Percentiles rank a stretch among this genome's conserved stretches.
Conservation (phyloP, 768 basidiomycete species). For the Mrakia gelida region DNA sequence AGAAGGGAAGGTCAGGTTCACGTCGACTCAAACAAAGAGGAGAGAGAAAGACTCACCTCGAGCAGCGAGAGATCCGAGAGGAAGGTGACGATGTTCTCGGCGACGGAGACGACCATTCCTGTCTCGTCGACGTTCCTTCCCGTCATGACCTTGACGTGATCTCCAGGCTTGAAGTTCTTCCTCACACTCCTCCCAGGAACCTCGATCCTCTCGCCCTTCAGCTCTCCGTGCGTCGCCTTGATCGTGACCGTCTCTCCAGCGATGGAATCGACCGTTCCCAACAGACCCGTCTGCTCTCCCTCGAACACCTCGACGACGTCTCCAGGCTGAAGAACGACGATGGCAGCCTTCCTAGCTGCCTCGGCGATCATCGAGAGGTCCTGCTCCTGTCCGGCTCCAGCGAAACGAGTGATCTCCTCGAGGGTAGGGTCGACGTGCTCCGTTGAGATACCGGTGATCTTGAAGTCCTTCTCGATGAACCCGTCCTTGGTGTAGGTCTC, state of each 20-base stretch:
- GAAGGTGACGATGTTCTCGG: constrained; percentile 83
- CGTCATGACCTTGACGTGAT: constrained; percentile 97
- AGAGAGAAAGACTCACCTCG: constrained; percentile 57
- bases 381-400: constrained; percentile 59
- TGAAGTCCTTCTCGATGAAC: constrained; percentile 83
- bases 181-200: constrained; percentile 75
- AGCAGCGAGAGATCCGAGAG: constrained; percentile 96
- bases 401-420: constrained; percentile 93
- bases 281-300: constrained; percentile 88
- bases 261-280: constrained; percentile 88
- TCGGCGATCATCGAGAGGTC: constrained; percentile 89
- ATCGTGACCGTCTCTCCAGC: constrained; percentile 80
- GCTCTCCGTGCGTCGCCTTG: constrained; percentile 66
- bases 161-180: constrained; percentile 92
- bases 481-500: constrained; percentile 86
- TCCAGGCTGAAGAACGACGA: constrained; percentile 90
- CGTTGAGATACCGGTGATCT: constrained; percentile 61
- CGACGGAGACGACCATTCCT: constrained; percentile 86
- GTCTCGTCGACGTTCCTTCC: constrained; percentile 94
- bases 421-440: constrained; percentile 93
- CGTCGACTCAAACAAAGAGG: background rate
- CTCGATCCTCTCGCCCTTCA: constrained; percentile 81
- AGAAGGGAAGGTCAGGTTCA: constrained; percentile 26
- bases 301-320: constrained; percentile 97
- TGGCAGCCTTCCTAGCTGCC: constrained; percentile 83